Conservation (phyloP, 768 basidiomycete genomes). For the Xanthoconium stramineum region DNA sequence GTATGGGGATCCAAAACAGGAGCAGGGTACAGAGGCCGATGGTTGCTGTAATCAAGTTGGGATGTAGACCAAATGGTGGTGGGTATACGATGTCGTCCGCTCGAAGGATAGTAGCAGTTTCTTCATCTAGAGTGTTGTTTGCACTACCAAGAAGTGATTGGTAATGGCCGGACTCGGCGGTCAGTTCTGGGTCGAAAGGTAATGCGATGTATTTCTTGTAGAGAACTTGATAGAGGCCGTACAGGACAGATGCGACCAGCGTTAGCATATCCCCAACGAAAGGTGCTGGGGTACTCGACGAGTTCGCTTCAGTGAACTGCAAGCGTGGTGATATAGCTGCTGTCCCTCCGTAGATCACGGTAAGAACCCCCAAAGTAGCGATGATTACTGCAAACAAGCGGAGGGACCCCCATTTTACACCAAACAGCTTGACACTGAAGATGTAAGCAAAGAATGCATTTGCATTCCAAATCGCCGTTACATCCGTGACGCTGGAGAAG, state of each 20-base stretch:
- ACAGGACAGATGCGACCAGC: conserved; percentile 65
- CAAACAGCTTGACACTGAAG: conserved; percentile 71
- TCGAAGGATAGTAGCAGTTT: conserved; percentile 10
- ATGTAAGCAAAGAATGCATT: conserved; percentile 91
- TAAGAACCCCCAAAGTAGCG: conserved; percentile 76
- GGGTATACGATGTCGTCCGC: conserved; percentile 43
- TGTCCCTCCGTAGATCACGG: conserved; percentile 79
- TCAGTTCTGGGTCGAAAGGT: conserved; percentile 57
- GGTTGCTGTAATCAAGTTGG: conserved; percentile 75
- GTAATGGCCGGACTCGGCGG: conserved; percentile 40
- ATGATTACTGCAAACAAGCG: conserved; percentile 70
- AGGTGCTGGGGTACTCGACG: conserved; percentile 41
- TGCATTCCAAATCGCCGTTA: conserved; percentile 87
- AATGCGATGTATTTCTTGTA: conserved; percentile 80
- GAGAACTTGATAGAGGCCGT: conserved; percentile 78
- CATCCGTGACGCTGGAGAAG: conserved; percentile 65
- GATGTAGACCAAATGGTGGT: conserved; percentile 80
- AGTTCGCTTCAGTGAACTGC: conserved; percentile 10
- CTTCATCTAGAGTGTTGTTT: conserved; percentile 27
- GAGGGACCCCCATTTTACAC: conserved; percentile 58
- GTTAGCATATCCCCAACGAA: conserved; percentile 74
- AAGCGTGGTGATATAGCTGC: conserved; percentile 24
- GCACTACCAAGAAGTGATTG: conserved; percentile 40
- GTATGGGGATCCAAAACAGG: conserved; percentile 76
- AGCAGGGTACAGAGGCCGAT: conserved; percentile 79